A percentile compares a stretch with the other conserved stretches of the same genome.
phyloP scores from a whole-genome alignment of 2,329 filamentous ascomycete genomes.

The Trichophyton mentagrophytes region DNA sequence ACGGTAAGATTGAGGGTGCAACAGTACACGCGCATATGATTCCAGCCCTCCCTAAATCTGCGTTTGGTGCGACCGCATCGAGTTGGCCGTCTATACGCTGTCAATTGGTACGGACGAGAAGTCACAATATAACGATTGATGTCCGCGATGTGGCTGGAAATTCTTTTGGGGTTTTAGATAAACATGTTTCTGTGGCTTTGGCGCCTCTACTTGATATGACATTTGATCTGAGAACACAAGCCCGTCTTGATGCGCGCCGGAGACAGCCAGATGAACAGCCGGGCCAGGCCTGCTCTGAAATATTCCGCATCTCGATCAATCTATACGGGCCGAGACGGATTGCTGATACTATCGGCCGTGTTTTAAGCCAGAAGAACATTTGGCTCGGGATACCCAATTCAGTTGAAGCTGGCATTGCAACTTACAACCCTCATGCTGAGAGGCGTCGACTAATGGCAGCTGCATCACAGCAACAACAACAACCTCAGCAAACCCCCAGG shows the following conservation, averaged over 20 bases:
- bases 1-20: constrained; percentile 59
- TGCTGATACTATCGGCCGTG: constrained; percentile 52
- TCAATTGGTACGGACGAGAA: constrained; percentile 47
- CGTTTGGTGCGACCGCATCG: constrained; percentile 40
- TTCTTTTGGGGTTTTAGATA: constrained; percentile 66
- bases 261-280: constrained; percentile 51
- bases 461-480: constrained; percentile 11
- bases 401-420: constrained; percentile 54
- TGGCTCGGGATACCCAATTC: constrained; percentile 54
- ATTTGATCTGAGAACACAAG: constrained; percentile 54
- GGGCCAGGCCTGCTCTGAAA: constrained; percentile 49
- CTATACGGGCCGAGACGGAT: constrained; percentile 64
- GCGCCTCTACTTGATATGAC: constrained; percentile 59
- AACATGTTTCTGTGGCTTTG: constrained; percentile 52
- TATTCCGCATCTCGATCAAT: constrained; percentile 56
- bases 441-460: constrained; percentile 25
- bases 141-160: constrained; percentile 59
- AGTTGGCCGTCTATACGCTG: constrained; percentile 66
- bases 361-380: constrained; percentile 53
- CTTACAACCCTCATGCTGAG: constrained; percentile 63
- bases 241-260: constrained; percentile 55
- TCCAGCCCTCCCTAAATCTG: constrained; percentile 46
- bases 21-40: constrained; percentile 54
- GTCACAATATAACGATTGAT: constrained; percentile 50
- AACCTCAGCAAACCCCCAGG: constrained; percentile 12